These are phyloP conservation scores for Fraxinus americana DNA, from an alignment of 257 asterid species.

Conservation along the genomic window DNA sequence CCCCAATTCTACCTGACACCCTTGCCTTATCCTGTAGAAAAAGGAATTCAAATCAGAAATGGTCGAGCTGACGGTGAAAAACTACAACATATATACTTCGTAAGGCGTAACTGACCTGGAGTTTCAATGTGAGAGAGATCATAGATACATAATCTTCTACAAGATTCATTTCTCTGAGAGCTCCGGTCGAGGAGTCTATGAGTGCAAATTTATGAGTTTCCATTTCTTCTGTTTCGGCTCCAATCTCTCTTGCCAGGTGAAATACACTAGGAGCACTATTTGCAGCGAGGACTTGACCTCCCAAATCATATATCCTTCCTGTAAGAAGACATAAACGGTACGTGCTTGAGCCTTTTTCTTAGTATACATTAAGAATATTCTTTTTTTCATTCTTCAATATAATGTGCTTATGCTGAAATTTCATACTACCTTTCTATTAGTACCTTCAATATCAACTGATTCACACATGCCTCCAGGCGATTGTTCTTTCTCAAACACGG, in stretches of 20 bases:
- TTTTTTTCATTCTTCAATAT: not conserved
- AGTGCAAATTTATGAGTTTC: conserved; percentile 57
- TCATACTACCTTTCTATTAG: not conserved
- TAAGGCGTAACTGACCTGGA: conserved; percentile 40
- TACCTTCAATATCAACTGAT: conserved; percentile 63
- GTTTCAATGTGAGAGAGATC: conserved; percentile 59
- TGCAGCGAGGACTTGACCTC: conserved; percentile 65
- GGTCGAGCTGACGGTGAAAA: conserved; percentile 1
- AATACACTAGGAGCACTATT: conserved; percentile 57
- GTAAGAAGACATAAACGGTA: conserved; percentile 10
- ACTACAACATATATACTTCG: not conserved
- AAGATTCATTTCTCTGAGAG: conserved; percentile 44
- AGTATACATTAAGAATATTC: not conserved
- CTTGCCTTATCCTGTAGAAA: conserved; percentile 66
- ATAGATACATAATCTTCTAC: conserved; percentile 61
- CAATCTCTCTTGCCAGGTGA: conserved; percentile 50
- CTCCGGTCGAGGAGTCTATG: conserved; percentile 43
- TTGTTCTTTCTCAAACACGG: conserved; percentile 53
- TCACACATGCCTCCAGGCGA: conserved; percentile 77
- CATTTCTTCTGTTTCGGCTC: conserved; percentile 60
- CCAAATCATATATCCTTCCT: conserved; percentile 56
- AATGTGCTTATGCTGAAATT: not conserved
- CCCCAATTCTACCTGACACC: conserved; percentile 64
- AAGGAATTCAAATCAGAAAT: not conserved
- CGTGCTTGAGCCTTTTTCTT: not conserved